Conservation (phyloP, 768 basidiomycete species). For the Candolleomyces aberdarensis region DNA sequence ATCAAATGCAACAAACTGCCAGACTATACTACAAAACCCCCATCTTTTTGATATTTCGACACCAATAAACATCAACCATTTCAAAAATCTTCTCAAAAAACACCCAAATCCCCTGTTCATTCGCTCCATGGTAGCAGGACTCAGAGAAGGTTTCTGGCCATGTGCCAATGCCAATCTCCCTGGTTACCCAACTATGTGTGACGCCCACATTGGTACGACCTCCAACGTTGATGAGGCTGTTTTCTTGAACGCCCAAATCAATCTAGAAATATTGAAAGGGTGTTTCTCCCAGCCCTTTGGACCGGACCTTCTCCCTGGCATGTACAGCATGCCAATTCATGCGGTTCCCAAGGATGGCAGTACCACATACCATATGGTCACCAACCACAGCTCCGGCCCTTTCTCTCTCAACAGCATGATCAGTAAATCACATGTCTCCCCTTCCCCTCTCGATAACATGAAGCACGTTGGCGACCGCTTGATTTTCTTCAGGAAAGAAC, state of each 20-base stretch:
- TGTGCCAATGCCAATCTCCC: slow-evolving; percentile 14
- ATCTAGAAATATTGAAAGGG: slow-evolving; percentile 14
- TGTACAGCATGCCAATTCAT: slow-evolving; percentile 25
- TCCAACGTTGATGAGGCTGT: background rate
- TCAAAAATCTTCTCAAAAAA: slow-evolving; percentile 16
- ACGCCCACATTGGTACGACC: slow-evolving; percentile 4
- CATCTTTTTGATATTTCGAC: slow-evolving; percentile 20
- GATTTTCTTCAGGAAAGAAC: too few relatives aligned
- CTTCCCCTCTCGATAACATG: slow-evolving; percentile 22
- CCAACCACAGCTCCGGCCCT: slow-evolving; percentile 25
- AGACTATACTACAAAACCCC: background rate
- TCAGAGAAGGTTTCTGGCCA: slow-evolving; percentile 30
- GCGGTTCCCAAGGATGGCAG: slow-evolving; percentile 26
- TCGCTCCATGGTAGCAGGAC: slow-evolving; percentile 16
- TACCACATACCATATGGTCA: slow-evolving; percentile 23
- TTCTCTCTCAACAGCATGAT: slow-evolving; percentile 25
- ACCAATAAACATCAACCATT: slow-evolving; percentile 19
- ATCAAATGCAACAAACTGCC: background rate
- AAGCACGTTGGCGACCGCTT: slow-evolving; percentile 15
- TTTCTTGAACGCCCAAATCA: background rate
- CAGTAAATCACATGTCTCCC: slow-evolving; percentile 2
- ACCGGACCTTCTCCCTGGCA: slow-evolving; percentile 21
- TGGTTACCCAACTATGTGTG: slow-evolving; percentile 9
- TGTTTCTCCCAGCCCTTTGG: slow-evolving; percentile 24
- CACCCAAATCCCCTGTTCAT: slow-evolving; percentile 29